Conservation (phyloP, 371 early-diverging fungal genomes). For the Encephalitozoon hellem region DNA sequence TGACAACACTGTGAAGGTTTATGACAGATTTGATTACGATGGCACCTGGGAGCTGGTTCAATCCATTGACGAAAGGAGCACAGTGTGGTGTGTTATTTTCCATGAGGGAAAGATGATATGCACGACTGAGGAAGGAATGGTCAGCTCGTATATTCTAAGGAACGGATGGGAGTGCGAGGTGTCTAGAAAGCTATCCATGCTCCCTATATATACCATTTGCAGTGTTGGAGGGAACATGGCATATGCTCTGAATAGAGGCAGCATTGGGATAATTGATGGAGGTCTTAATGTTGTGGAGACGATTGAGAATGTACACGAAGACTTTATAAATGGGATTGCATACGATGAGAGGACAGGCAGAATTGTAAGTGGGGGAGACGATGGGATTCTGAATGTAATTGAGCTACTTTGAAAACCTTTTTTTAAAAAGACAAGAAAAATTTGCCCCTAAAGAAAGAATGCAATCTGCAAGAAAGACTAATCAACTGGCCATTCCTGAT, state of each 20-base stretch:
- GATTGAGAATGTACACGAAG: slow-evolving; percentile 11
- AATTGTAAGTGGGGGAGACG: slow-evolving; percentile 29
- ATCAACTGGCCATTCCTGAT: slow-evolving; percentile 30
- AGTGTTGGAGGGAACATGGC: background rate
- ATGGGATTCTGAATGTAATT: slow-evolving; percentile 8
- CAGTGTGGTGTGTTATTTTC: slow-evolving; percentile 48
- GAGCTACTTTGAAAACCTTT: background rate
- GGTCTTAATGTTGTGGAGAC: background rate
- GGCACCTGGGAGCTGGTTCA: slow-evolving; percentile 44
- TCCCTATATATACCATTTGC: slow-evolving; percentile 31
- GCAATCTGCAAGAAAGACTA: slow-evolving; percentile 19
- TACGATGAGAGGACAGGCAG: background rate
- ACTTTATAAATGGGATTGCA: slow-evolving; percentile 15
- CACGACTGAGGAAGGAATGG: slow-evolving; percentile 39
- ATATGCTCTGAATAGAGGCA: background rate
- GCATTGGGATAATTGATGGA: slow-evolving; percentile 16
- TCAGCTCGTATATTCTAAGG: slow-evolving; percentile 24
- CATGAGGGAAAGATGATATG: slow-evolving; percentile 17
- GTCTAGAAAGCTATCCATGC: background rate
- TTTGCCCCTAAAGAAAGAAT: slow-evolving; percentile 5
- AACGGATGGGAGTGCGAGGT: slow-evolving; percentile 26
- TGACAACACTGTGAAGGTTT: slow-evolving; percentile 53
- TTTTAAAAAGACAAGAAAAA: slow-evolving; percentile 16
- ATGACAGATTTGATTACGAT: slow-evolving; percentile 39
- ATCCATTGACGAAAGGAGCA: slow-evolving; percentile 23